Percentiles rank a stretch among this genome's conserved stretches.
phyloP scores from a whole-genome alignment of 2,329 filamentous ascomycete species.

The Aspergillus udagawae region DNA sequence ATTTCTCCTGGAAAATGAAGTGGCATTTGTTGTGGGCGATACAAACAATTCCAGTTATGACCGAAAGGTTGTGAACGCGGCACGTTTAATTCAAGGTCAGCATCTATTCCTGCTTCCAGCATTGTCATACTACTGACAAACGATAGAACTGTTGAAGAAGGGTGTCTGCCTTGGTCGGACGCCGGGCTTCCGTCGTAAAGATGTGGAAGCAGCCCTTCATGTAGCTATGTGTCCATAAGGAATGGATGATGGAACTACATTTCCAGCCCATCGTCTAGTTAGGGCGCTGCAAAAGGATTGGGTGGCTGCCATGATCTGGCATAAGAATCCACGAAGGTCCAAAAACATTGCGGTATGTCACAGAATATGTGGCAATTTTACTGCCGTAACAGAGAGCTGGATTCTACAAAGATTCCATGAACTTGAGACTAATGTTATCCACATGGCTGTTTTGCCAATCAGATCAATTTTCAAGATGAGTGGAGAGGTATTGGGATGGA shows the following conservation, averaged over 20 bases:
- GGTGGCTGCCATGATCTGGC: no score
- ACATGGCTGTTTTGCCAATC: background rate
- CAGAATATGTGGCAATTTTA: background rate
- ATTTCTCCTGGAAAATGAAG: constrained; percentile 15
- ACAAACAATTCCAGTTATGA: background rate
- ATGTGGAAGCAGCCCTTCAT: constrained; percentile 19
- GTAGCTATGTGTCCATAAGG: constrained; percentile 4
- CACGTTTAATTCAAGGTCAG: constrained; percentile 17
- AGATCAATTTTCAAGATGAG: no score
- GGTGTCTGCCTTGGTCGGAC: constrained; percentile 23
- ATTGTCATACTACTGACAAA: constrained; percentile 5
- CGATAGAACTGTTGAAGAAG: constrained; percentile 13
- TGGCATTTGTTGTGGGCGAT: constrained; percentile 10
- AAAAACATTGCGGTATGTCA: background rate
- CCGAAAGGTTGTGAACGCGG: constrained; percentile 6
- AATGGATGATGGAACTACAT: background rate
- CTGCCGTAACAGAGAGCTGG: background rate
- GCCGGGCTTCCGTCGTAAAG: constrained; percentile 18
- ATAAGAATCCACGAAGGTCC: background rate
- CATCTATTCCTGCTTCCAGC: background rate
- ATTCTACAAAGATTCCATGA: background rate
- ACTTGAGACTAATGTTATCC: background rate
- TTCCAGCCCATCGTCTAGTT: no score
- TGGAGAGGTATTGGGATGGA: no score
- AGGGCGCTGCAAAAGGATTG: no score